Evolutionary conservation across 1,139 yeast genomes (phyloP), one percentile per base, ranked within the genome.

Genomic region (Pichia sp.): DNA sequence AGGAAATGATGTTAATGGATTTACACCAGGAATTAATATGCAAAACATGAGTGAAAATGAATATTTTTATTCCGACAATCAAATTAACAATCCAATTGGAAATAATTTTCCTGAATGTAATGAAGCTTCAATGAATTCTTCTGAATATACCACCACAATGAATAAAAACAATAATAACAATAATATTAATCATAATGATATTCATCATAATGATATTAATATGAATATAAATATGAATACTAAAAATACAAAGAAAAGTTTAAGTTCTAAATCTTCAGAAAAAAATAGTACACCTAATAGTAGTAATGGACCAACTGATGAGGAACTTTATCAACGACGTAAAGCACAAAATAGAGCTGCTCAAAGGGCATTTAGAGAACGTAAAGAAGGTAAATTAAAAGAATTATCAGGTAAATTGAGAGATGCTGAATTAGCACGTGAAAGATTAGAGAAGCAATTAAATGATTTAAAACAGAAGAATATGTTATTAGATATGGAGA

Each of bases 271-370:
- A 29, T 29, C 35, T 7, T 18, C 35, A 9, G 35, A 33, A 3
- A 45, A 28, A 10, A 41, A 30, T 25, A 34, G 28, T 11, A 34
- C 33, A 9, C 28, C 34, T 4, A 28, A 25, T 6, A 18, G 27
- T 30, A 34, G 39, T 10, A 39, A 30, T 25, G 37, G 36, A 2
- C 42, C 34, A 27, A 38, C 70, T 5, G 81, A 78, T 45, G 76
- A 74, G 30, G 81, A 78, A 53, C 58, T 77, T 32, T 74, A 71
- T 43, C 60, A 72, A 56, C 80, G 79, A 62, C 75, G 86, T 46
- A 86, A 83, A 63, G 90, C 90, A 0, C 95, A 86, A 63, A 88
- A 88, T 63, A 71, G 96, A 59, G 94, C 92, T 5, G 95, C 96
- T 0, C 96, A 87, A 66, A 72, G 92, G 56, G 96, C 96, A 1